A percentile compares a stretch with the other conserved stretches of the same genome.
phyloP scores from a whole-genome alignment of 2,329 filamentous ascomycete genomes.

The Colletotrichum sp. region DNA sequence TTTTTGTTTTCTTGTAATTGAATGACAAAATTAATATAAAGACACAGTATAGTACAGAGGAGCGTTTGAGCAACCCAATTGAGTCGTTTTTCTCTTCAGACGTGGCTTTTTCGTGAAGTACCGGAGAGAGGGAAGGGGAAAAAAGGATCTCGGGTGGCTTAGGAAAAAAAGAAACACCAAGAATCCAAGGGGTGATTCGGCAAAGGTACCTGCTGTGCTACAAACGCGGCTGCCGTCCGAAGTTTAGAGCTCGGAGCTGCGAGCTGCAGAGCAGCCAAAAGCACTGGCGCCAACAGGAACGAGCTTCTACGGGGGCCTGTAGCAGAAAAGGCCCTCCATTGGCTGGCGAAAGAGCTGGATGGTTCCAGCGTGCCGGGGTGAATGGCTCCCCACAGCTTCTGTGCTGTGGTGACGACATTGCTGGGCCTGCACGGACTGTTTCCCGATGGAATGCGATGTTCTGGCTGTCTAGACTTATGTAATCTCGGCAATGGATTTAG shows the following conservation, averaged over 20 bases:
- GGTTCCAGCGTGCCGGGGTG: constrained; percentile 7
- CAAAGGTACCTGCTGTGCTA: not conserved
- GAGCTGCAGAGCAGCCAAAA: not conserved
- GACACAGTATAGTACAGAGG: not conserved
- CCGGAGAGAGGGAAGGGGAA: not conserved
- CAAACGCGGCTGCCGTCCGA: constrained; percentile 14
- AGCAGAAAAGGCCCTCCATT: not conserved
- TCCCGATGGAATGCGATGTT: not conserved
- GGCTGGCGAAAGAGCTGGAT: not conserved
- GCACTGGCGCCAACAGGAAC: not conserved
- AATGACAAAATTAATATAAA: not conserved
- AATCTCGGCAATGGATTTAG: not conserved
- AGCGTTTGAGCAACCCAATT: not conserved
- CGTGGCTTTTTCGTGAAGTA: not conserved
- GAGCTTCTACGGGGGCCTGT: not conserved
- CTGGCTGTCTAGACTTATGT: not conserved
- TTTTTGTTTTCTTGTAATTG: not conserved
- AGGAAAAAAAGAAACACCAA: not conserved
- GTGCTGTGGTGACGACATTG: constrained; percentile 13
- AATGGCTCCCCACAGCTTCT: constrained; percentile 6
- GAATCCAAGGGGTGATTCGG: not conserved
- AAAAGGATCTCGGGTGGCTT: not conserved
- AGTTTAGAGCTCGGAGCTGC: constrained; percentile 21
- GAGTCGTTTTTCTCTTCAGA: not conserved
- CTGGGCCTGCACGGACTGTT: not conserved